A percentile compares a stretch with the other conserved stretches of the same genome.
Conservation (phyloP, 139 green algal genomes). For the Chlamydomonas sp. region DNA sequence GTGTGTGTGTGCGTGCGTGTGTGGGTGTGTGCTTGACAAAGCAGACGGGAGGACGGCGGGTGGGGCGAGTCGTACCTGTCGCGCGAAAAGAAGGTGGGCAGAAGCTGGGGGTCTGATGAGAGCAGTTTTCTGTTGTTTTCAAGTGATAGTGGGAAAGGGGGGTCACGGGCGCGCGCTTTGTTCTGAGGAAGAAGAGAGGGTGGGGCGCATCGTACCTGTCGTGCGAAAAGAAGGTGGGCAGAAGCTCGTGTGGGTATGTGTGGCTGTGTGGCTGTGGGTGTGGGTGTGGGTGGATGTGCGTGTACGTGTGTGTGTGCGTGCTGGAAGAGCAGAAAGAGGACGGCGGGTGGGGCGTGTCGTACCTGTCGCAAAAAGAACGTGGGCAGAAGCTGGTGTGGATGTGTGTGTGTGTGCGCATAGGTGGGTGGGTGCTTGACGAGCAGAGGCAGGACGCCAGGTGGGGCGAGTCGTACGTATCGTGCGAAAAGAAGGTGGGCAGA, state of each 20-base stretch:
- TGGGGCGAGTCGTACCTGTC: conserved; percentile 98
- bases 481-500: conserved; percentile 93
- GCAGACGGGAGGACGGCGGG: conserved; percentile 77
- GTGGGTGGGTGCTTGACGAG: conserved; percentile 69
- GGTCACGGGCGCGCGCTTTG: conserved; percentile 62
- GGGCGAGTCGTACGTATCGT: conserved; percentile 96
- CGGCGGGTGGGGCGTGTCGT: conserved; percentile 96
- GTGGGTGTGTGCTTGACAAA: too few species aligned
- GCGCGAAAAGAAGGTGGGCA: conserved; percentile 92
- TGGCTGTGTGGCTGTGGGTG: too few species aligned
- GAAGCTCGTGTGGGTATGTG: too few species aligned
- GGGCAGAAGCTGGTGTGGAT: too few species aligned
- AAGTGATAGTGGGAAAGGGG: too few species aligned
- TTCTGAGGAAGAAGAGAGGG: conserved; percentile 86
- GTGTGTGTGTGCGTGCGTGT: too few species aligned
- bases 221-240: conserved; percentile 92
- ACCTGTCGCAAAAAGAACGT: conserved; percentile 94
- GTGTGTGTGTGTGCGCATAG: too few species aligned
- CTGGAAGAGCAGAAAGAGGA: too few species aligned
- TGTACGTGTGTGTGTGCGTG: too few species aligned
- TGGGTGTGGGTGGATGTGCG: too few species aligned
- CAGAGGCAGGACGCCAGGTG: conserved; percentile 89
- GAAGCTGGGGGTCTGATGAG: too few species aligned
- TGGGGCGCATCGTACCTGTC: conserved; percentile 98
- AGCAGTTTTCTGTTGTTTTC: too few species aligned